Conservation (phyloP, 345 rosid genomes). For the Excoecaria cochinchinensis region DNA sequence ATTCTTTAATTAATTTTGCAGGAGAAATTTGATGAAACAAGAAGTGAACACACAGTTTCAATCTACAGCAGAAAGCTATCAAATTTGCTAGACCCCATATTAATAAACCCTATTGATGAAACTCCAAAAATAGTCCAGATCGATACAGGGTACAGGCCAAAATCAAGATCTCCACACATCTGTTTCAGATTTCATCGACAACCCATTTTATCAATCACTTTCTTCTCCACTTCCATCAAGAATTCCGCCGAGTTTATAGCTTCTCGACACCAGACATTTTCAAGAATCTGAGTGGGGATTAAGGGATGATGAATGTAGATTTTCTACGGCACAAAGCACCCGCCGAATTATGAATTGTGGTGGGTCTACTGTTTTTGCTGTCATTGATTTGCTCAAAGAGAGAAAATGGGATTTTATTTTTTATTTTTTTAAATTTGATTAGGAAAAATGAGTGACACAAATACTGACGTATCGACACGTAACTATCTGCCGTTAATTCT, state of each 20-base stretch:
- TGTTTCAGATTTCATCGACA: conserved; percentile 27
- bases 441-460: no score
- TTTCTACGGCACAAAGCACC: conserved; percentile 30
- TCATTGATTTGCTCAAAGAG: no score
- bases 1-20: background rate
- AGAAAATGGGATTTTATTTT: no score
- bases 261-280: conserved; percentile 11
- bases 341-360: conserved; percentile 20
- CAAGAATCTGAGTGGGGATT: conserved; percentile 25
- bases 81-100: conserved; percentile 2
- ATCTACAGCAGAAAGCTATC: conserved; percentile 31
- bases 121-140: conserved; percentile 28
- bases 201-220: conserved; percentile 19
- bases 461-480: no score
- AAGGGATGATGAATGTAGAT: conserved; percentile 20
- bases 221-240: conserved; percentile 27
- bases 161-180: conserved; percentile 28
- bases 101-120: conserved; percentile 18
- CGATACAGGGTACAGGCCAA: conserved; percentile 22
- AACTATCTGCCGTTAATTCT: no score
- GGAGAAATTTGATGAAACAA: conserved; percentile 28
- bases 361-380: no score
- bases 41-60: conserved; percentile 22
- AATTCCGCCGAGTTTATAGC: conserved; percentile 20
- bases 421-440: no score